These are phyloP conservation scores for Xylaria telfairii DNA, from an alignment of 495 filamentous ascomycete genomes.

Conservation along the genomic window DNA sequence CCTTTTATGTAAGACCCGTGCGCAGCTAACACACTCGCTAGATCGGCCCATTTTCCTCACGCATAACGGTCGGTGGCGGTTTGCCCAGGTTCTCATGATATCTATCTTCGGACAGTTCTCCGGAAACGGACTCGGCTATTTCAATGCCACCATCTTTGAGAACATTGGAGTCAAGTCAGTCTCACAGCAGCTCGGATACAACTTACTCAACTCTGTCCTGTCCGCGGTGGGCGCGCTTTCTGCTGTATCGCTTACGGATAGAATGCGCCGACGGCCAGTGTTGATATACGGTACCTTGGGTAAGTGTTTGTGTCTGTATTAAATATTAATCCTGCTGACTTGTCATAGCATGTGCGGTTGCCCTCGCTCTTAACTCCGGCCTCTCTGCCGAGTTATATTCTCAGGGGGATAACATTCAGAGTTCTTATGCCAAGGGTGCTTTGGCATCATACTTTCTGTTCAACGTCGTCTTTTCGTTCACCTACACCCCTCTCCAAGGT, in stretches of 20 bases:
- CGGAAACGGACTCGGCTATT: constrained; percentile 49
- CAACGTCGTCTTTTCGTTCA: constrained; percentile 66
- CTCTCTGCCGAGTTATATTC: constrained; percentile 49
- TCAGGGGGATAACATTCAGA: constrained; percentile 45
- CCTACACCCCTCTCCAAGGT: constrained; percentile 64
- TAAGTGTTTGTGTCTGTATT: constrained; percentile 17
- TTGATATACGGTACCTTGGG: constrained; percentile 49
- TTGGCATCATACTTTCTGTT: constrained; percentile 62
- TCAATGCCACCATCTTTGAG: constrained; percentile 42
- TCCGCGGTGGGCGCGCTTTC: constrained; percentile 53
- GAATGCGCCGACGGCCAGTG: constrained; percentile 54
- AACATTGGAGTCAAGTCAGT: constrained; percentile 41
- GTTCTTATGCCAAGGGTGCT: constrained; percentile 49
- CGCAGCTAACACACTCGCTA: constrained; percentile 27
- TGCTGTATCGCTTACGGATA: constrained; percentile 49
- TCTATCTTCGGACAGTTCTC: constrained; percentile 62
- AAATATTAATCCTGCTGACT: constrained; percentile 7
- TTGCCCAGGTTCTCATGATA: constrained; percentile 56
- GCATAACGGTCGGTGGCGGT: constrained; percentile 55
- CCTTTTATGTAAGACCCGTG: no score
- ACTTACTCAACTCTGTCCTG: constrained; percentile 52
- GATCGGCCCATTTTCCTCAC: constrained; percentile 51
- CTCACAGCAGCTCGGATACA: constrained; percentile 52
- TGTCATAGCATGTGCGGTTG: constrained; percentile 50
- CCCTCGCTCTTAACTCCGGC: constrained; percentile 56